phyloP scores from a whole-genome alignment of 2,329 filamentous ascomycete genomes.

The Torrubiella hemipterigena region DNA sequence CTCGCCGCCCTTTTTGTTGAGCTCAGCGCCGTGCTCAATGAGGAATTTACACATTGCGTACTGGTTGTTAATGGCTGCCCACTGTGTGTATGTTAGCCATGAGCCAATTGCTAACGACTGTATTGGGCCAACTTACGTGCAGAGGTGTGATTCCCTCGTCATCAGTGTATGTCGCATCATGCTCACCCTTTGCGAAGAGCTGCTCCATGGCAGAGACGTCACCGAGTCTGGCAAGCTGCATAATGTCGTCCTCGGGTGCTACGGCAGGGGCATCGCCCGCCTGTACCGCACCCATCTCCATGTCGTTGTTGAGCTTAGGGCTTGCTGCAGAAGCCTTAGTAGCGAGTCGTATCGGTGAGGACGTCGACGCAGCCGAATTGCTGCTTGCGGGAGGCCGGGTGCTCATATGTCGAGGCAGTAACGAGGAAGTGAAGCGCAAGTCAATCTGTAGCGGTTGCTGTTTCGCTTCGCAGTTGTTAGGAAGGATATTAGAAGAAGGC shows the following conservation, averaged over 20 bases:
- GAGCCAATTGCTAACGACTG: no score
- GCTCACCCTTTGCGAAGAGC: conserved; percentile 74
- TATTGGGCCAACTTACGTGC: conserved; percentile 52
- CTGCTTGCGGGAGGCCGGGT: conserved; percentile 23
- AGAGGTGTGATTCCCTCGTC: conserved; percentile 90
- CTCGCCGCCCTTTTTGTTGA: conserved; percentile 92
- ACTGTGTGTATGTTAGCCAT: conserved; percentile 41
- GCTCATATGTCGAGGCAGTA: conserved; percentile 23
- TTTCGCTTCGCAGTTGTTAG: no score
- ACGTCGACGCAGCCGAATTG: conserved; percentile 22
- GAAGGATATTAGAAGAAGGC: no score
- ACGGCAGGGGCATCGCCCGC: conserved; percentile 20
- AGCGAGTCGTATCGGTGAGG: conserved; percentile 40
- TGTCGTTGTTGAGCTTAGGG: conserved; percentile 44
- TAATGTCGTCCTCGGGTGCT: conserved; percentile 62
- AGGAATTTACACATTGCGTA: conserved; percentile 96
- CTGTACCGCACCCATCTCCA: conserved; percentile 41
- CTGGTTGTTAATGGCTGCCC: conserved; percentile 98
- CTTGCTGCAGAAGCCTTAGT: conserved; percentile 40
- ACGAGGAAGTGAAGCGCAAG: no score
- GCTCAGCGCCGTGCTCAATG: conserved; percentile 70
- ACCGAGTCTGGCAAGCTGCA: conserved; percentile 86
- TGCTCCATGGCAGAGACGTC: conserved; percentile 80
- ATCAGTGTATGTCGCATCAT: conserved; percentile 72
- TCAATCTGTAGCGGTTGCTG: no score